Evolutionary conservation across 257 asterid genomes (phyloP).

Genomic region (Rubia yunnanensis): DNA sequence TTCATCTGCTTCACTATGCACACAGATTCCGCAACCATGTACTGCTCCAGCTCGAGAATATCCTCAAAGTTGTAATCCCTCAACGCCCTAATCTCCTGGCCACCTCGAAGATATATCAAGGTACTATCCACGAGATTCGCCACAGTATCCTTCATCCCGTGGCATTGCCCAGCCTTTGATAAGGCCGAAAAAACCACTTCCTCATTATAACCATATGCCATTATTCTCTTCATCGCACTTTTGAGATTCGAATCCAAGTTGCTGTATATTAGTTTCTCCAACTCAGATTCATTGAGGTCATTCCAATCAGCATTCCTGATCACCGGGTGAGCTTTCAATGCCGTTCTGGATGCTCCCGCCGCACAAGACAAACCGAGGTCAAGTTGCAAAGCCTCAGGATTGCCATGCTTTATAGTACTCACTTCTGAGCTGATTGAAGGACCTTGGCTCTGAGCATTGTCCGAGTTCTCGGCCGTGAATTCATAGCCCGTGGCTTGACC

Average conservation of each 20-base stretch:
- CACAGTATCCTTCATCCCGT: conserved; percentile 85
- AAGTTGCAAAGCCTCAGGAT: conserved; percentile 55
- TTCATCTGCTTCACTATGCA: conserved; percentile 77
- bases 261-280: conserved; percentile 69
- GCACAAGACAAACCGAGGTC: conserved; percentile 75
- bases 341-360: conserved; percentile 46
- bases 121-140: conserved; percentile 91
- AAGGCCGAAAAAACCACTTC: conserved; percentile 69
- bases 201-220: conserved; percentile 60
- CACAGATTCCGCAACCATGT: conserved; percentile 86
- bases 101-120: conserved; percentile 56
- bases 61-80: conserved; percentile 70
- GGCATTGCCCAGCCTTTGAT: conserved; percentile 81
- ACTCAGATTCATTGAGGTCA: conserved; percentile 79
- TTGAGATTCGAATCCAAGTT: conserved; percentile 70
- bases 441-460: conserved; percentile 28
- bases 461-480: conserved; percentile 72
- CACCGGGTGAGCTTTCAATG: conserved; percentile 38
- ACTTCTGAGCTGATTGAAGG: conserved; percentile 46
- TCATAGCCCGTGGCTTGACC: conserved; percentile 59
- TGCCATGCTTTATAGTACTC: conserved; percentile 42
- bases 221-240: conserved; percentile 77
- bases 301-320: conserved; percentile 85
- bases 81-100: conserved; percentile 46
- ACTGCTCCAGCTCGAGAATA: conserved; percentile 75